Evolutionary conservation across 2,329 filamentous ascomycete genomes (phyloP).

Genomic region (Metarhizium anisopliae): DNA sequence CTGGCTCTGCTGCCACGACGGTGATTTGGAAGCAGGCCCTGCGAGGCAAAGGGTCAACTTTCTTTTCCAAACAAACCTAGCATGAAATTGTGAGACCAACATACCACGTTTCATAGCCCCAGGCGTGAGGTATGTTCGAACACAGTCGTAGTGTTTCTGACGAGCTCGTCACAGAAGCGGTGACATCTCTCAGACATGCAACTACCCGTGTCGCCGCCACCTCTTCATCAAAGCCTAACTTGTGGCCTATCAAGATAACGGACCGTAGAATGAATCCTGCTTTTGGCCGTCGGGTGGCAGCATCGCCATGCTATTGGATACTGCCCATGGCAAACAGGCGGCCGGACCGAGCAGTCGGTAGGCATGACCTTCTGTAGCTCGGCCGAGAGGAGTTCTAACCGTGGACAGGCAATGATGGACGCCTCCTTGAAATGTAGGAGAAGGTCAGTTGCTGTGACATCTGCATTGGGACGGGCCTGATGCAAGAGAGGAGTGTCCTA

Average conservation of each 20-base stretch:
- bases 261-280: background rate
- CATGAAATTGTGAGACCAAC: constrained; percentile 1
- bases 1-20: too few relatives aligned
- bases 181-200: constrained; percentile 10
- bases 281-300: constrained; percentile 4
- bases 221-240: constrained; percentile 6
- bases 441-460: background rate
- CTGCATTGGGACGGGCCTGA: background rate
- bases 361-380: background rate
- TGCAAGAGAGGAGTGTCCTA: background rate
- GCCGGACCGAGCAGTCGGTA: constrained; percentile 10
- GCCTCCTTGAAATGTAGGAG: background rate
- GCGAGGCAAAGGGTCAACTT: background rate
- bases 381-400: background rate
- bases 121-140: background rate
- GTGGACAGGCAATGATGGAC: background rate
- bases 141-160: background rate
- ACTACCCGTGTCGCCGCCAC: constrained; percentile 11
- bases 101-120: constrained; percentile 5
- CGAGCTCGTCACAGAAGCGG: constrained; percentile 1
- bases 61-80: background rate
- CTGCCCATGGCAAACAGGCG: constrained; percentile 7
- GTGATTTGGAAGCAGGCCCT: background rate
- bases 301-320: constrained; percentile 5
- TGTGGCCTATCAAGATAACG: constrained; percentile 3